These are phyloP conservation scores for Ochetophila trinervis DNA, from an alignment of 306 rosid genomes.

Conservation along the genomic window DNA sequence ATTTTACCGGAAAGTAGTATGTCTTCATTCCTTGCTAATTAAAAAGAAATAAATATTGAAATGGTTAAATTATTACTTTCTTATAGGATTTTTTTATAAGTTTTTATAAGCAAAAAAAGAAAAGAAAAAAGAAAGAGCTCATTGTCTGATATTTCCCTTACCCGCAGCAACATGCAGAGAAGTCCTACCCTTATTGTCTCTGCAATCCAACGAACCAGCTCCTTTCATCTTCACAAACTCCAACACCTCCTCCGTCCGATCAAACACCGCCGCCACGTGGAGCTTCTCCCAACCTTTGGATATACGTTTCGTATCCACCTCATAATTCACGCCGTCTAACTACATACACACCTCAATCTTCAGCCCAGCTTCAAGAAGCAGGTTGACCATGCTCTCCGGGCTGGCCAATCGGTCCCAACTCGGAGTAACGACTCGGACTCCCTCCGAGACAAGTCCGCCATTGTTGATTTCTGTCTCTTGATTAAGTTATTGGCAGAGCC, in stretches of 20 bases:
- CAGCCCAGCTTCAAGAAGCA: constrained; percentile 67
- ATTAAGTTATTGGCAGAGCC: constrained; percentile 55
- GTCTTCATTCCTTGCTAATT: too few species aligned
- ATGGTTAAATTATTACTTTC: too few species aligned
- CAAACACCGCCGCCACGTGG: constrained; percentile 48
- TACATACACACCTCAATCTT: constrained; percentile 32
- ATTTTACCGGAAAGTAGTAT: too few species aligned
- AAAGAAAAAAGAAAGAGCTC: too few species aligned
- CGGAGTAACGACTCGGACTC: constrained; percentile 52
- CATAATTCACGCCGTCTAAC: not conserved
- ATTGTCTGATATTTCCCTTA: constrained; percentile 22
- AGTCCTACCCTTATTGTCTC: constrained; percentile 30
- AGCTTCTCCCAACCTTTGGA: constrained; percentile 28
- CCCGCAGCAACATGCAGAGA: constrained; percentile 40
- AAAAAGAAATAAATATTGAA: too few species aligned
- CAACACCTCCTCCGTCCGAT: constrained; percentile 26
- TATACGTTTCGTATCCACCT: constrained; percentile 12
- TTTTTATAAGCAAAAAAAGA: too few species aligned
- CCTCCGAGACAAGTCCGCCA: constrained; percentile 31
- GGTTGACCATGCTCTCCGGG: constrained; percentile 58
- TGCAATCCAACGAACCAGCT: constrained; percentile 21
- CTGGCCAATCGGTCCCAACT: constrained; percentile 48
- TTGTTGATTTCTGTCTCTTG: constrained; percentile 49
- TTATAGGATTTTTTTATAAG: too few species aligned
- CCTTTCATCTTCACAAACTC: constrained; percentile 8